Conservation (phyloP, 2,329 filamentous ascomycete species). For the Botrytis fragariae region DNA sequence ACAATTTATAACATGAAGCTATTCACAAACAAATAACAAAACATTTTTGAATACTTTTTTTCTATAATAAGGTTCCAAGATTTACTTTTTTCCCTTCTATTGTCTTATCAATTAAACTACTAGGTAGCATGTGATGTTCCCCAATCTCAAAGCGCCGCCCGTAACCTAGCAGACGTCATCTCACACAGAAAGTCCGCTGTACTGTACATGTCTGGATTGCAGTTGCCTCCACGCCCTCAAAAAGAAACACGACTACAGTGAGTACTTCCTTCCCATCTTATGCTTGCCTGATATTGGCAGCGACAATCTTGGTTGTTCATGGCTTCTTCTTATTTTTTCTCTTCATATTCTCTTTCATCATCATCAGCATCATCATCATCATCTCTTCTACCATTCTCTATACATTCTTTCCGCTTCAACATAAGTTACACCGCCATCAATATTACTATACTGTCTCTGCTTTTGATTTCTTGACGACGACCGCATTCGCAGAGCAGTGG, state of each 20-base stretch:
- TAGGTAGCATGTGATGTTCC: conserved; percentile 9
- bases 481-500: conserved; percentile 26
- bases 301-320: conserved; percentile 18
- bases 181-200: conserved; percentile 14
- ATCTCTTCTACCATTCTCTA: conserved; percentile 13
- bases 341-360: not conserved
- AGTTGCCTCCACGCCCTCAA: conserved; percentile 21
- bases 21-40: not conserved
- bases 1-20: not conserved
- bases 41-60: not conserved
- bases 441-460: conserved; percentile 15
- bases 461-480: conserved; percentile 10
- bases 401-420: conserved; percentile 10
- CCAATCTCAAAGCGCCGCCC: conserved; percentile 10
- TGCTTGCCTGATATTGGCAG: conserved; percentile 15
- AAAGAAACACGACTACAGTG: conserved; percentile 14
- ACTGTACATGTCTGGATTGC: conserved; percentile 16
- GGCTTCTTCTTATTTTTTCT: conserved; percentile 6
- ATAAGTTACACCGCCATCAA: conserved; percentile 13
- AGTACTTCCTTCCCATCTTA: conserved; percentile 16
- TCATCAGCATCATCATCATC: not conserved
- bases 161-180: conserved; percentile 16
- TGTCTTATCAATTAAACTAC: not conserved
- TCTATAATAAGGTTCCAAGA: not conserved
- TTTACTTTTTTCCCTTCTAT: not conserved